phyloP scores from a whole-genome alignment of 768 basidiomycete species.

The Tylopilus intermedius region DNA sequence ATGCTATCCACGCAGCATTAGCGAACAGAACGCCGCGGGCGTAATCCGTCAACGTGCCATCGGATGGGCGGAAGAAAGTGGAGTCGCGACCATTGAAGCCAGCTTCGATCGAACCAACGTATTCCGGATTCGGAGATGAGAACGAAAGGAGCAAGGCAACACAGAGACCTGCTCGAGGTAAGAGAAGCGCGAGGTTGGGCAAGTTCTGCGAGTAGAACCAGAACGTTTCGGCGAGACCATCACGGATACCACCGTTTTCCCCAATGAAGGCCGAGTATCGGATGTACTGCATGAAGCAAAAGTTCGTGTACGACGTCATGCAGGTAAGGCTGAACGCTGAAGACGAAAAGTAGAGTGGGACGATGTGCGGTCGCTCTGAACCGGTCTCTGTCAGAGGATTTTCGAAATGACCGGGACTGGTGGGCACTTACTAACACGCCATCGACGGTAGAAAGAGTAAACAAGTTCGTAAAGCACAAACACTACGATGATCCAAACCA shows the following conservation, averaged over 20 bases:
- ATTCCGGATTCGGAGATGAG: constrained; percentile 45
- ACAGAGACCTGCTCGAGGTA: constrained; percentile 76
- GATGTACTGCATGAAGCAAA: constrained; percentile 79
- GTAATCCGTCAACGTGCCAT: constrained; percentile 70
- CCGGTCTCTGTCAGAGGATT: constrained; percentile 1
- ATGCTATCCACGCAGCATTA: constrained; percentile 78
- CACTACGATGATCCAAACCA: constrained; percentile 66
- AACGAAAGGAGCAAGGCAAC: constrained; percentile 70
- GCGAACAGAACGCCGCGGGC: constrained; percentile 75
- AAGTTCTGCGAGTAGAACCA: constrained; percentile 83
- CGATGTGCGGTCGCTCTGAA: constrained; percentile 75
- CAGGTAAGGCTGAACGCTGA: constrained; percentile 70
- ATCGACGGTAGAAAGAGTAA: constrained; percentile 69
- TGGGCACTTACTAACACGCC: constrained; percentile 68
- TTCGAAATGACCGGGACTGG: constrained; percentile 15
- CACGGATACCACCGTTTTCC: constrained; percentile 44
- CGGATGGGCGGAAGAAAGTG: constrained; percentile 63
- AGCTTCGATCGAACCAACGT: constrained; percentile 43
- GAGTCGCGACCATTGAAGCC: constrained; percentile 54
- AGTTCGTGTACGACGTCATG: constrained; percentile 77
- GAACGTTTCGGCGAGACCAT: constrained; percentile 76
- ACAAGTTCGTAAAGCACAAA: constrained; percentile 73
- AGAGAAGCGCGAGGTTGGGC: constrained; percentile 73
- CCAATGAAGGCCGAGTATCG: constrained; percentile 63
- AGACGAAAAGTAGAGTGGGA: constrained; percentile 79